Conservation (phyloP, 306 rosid species). For the Cyamopsis tetragonoloba region DNA sequence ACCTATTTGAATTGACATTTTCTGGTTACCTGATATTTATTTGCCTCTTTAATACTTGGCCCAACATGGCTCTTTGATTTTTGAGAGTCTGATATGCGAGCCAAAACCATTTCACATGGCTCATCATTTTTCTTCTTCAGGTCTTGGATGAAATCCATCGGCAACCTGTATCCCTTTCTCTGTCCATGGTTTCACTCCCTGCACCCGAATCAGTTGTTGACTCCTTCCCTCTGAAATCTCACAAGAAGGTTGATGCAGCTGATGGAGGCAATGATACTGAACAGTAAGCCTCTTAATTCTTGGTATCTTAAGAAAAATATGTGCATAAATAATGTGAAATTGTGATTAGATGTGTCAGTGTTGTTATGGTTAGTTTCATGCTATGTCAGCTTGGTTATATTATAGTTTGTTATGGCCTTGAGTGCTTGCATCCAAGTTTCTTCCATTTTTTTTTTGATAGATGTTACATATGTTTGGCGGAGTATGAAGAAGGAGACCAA, state of each 20-base stretch:
- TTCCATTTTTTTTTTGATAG: conserved; percentile 30
- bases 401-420: background rate
- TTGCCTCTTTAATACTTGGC: background rate
- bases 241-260: conserved; percentile 49
- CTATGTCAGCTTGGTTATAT: background rate
- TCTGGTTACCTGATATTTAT: background rate
- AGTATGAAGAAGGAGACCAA: conserved; percentile 91
- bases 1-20: conserved; percentile 1
- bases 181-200: conserved; percentile 84
- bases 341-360: background rate
- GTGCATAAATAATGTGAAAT: background rate
- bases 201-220: conserved; percentile 88
- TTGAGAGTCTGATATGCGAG: conserved; percentile 8
- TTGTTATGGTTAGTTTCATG: background rate
- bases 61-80: conserved; percentile 4
- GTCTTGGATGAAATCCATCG: conserved; percentile 97
- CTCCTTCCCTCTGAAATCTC: conserved; percentile 79
- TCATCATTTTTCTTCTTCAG: conserved; percentile 36
- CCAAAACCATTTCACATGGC: conserved; percentile 14
- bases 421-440: background rate
- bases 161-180: conserved; percentile 78
- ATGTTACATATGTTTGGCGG: conserved; percentile 94
- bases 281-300: conserved; percentile 56
- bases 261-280: conserved; percentile 49
- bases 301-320: background rate